Percentiles rank a stretch among this genome's conserved stretches.
These are phyloP conservation scores for Groenewaldozyma auringiensis DNA, from an alignment of 1,139 yeast species.

Conservation along the genomic window DNA sequence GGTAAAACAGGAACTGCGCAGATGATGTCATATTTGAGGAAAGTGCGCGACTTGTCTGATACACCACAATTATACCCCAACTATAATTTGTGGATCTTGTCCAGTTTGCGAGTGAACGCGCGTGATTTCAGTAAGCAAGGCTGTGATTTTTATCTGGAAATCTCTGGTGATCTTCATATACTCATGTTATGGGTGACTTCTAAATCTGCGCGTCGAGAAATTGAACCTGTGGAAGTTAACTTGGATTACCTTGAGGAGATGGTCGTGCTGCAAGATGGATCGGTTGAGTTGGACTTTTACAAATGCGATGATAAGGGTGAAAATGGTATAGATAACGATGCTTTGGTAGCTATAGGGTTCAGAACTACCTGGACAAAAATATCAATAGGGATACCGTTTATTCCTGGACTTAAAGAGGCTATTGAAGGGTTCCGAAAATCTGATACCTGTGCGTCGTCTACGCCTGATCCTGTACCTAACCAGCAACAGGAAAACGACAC, in stretches of 20 bases:
- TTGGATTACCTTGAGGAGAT: background rate
- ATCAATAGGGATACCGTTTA: background rate
- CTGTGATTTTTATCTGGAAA: background rate
- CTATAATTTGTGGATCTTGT: background rate
- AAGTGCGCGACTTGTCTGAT: background rate
- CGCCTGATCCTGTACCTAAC: background rate
- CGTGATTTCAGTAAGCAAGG: background rate
- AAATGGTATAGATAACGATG: background rate
- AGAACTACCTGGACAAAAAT: background rate
- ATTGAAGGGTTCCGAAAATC: background rate
- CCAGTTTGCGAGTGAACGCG: background rate
- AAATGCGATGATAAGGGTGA: background rate
- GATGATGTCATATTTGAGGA: background rate
- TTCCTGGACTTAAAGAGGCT: background rate
- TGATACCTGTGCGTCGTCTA: background rate
- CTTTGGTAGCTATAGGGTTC: background rate
- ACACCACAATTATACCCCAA: background rate
- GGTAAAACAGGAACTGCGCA: background rate
- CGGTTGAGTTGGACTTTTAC: background rate
- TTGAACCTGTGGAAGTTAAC: slow-evolving; percentile 1
- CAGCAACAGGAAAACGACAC: too few species aligned
- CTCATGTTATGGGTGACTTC: background rate
- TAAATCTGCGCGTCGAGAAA: background rate
- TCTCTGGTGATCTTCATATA: background rate
- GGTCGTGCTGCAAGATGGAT: background rate